phyloP scores from a whole-genome alignment of 768 basidiomycete species.

The Dioszegia hungarica region DNA sequence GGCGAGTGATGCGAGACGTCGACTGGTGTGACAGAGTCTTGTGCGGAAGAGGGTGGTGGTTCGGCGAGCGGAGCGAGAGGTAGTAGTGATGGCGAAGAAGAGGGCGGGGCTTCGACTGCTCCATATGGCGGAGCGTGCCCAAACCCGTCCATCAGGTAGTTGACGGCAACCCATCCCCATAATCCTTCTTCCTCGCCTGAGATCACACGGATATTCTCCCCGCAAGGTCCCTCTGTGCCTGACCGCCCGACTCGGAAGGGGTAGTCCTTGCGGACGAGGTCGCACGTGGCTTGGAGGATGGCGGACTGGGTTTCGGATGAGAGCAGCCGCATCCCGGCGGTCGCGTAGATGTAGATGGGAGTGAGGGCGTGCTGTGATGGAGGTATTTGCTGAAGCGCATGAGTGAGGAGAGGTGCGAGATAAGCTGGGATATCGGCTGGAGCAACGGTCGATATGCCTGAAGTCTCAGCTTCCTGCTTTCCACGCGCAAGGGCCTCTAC shows the following conservation, averaged over 20 bases:
- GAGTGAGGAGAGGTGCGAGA: slow-evolving; percentile 73
- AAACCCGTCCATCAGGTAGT: slow-evolving; percentile 98
- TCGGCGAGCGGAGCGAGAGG: slow-evolving; percentile 35
- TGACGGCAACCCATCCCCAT: slow-evolving; percentile 98
- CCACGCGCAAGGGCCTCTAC: slow-evolving; percentile 38
- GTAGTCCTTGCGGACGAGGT: slow-evolving; percentile 68
- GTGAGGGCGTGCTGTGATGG: slow-evolving; percentile 79
- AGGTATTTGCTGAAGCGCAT: slow-evolving; percentile 76
- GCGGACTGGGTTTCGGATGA: slow-evolving; percentile 62
- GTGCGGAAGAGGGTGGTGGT: slow-evolving; percentile 26
- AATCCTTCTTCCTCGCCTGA: slow-evolving; percentile 97
- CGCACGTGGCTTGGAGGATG: slow-evolving; percentile 72
- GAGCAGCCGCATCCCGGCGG: slow-evolving; percentile 93
- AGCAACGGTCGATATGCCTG: slow-evolving; percentile 82
- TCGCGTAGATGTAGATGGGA: slow-evolving; percentile 88
- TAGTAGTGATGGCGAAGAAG: slow-evolving; percentile 15
- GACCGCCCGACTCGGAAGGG: slow-evolving; percentile 69
- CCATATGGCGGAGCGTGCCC: slow-evolving; percentile 39
- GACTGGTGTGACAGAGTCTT: slow-evolving; percentile 41
- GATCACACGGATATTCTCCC: slow-evolving; percentile 87
- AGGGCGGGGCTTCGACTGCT: not conserved
- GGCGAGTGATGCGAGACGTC: slow-evolving; percentile 57
- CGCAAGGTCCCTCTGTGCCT: slow-evolving; percentile 72
- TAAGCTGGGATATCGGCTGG: slow-evolving; percentile 69
- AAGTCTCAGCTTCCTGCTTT: not conserved